phyloP scores from a whole-genome alignment of 2,329 filamentous ascomycete genomes.

The Xylaria sp. region DNA sequence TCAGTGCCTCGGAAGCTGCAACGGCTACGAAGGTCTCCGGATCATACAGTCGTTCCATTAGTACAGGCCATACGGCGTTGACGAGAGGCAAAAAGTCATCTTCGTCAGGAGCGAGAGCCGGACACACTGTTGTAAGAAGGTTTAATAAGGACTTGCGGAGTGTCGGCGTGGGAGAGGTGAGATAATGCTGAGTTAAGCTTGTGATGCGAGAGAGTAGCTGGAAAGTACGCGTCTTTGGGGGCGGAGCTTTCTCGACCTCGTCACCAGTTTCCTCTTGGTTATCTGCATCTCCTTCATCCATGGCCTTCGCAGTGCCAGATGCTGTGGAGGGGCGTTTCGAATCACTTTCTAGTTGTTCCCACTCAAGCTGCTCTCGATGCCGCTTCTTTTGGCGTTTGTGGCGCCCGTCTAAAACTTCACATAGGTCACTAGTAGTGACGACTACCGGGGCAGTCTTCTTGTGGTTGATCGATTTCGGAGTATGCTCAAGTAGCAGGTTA shows the following conservation, averaged over 20 bases:
- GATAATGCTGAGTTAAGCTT: constrained; percentile 85
- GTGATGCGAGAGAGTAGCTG: constrained; percentile 84
- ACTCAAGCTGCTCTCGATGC: constrained; percentile 49
- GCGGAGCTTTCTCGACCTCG: constrained; percentile 61
- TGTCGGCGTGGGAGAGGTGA: constrained; percentile 83
- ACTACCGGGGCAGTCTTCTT: constrained; percentile 52
- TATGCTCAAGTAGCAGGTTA: constrained; percentile 58
- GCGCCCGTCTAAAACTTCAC: constrained; percentile 72
- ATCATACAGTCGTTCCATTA: constrained; percentile 75
- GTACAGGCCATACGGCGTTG: constrained; percentile 89
- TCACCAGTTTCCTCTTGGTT: constrained; percentile 51
- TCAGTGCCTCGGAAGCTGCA: constrained; percentile 75
- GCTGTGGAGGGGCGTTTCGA: constrained; percentile 52
- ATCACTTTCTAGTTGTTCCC: constrained; percentile 49
- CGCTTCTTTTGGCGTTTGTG: constrained; percentile 54
- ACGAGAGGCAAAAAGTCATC: constrained; percentile 88
- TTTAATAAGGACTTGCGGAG: constrained; percentile 82
- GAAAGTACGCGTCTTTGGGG: constrained; percentile 81
- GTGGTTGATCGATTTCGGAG: constrained; percentile 52
- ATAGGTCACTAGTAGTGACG: constrained; percentile 57
- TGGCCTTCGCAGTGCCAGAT: constrained; percentile 42
- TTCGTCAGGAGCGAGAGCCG: constrained; percentile 78
- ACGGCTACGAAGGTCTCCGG: constrained; percentile 74
- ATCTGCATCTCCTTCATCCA: constrained; percentile 50
- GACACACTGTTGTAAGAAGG: constrained; percentile 77